Evolutionary conservation across 73 alveolate genomes (phyloP).

Genomic region (Diophrys appendiculata): DNA sequence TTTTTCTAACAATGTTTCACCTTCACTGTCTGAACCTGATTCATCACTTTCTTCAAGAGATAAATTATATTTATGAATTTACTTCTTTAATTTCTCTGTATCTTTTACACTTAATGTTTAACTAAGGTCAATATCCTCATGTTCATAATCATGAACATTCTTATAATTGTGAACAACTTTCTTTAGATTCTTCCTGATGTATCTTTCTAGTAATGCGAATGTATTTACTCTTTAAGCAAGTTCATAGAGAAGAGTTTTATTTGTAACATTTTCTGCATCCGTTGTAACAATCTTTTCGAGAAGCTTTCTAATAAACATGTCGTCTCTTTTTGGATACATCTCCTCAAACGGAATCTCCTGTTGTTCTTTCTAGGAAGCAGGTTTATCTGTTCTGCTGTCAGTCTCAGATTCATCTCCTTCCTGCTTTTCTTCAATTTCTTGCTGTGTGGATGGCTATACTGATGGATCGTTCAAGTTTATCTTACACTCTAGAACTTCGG

Average conservation of each 20-base stretch:
- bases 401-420: no score
- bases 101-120: neutral
- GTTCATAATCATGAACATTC: neutral
- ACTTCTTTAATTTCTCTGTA: neutral
- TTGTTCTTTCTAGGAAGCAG: no score
- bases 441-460: no score
- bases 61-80: neutral
- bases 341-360: no score
- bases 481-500: no score
- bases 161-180: neutral
- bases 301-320: neutral
- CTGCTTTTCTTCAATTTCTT: no score
- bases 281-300: neutral
- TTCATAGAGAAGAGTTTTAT: neutral
- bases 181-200: neutral
- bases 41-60: neutral
- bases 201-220: constrained; percentile 2
- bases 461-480: no score
- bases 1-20: neutral
- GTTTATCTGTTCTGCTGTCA: no score
- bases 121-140: neutral
- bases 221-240: neutral
- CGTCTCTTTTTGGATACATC: no score
- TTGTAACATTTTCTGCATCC: neutral
- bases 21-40: no score